Base-by-base conservation (phyloP, 2,329 filamentous ascomycete species). In the Ophiocordyceps camponoti-floridani region DNA sequence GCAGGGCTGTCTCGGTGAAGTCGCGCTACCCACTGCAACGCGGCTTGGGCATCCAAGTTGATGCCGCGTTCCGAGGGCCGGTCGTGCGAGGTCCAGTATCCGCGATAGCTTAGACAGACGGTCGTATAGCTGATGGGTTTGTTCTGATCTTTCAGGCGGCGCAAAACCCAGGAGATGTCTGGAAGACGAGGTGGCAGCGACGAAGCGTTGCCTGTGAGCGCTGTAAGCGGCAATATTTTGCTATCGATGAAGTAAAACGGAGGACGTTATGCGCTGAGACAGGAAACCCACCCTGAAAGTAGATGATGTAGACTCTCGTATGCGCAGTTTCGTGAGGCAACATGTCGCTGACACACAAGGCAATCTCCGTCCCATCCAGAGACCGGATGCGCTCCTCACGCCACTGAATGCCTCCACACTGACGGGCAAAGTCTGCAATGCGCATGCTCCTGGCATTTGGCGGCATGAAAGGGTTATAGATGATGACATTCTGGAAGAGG, bases 1-100 rank as follows among this genome's bases (percentile, higher is more conserved):
- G 43, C 50, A 18, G 43, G 26, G 37, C 48, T 38, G 42, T 50
- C 19, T 33, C 26, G 53, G 37, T 72, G 66, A 23, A 61, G 49
- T 16, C 69, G 54, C 4, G 65, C 63, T 23, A 82, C 68, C 79
- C 80, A 85, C 10, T 63, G 52, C 19, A 84, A 55, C 8, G 79
- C 73, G 1, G 82, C 80, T 46, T 72, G 65, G 1, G 79, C 73
- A 57, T 89, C 84, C 16, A 69, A 61, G 51, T 82, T 72, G 50
- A 89, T 81, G 2, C 83, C 84, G 35, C 60, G 62, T 55, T 88
- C 82, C 3, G 77, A 80, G 8, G 83, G 75, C 4, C 77, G 69
- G 16, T 85, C 84, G 30, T 73, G 69, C 2, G 82, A 88, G 11
- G 70, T 85, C 84, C 84, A 89, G 57, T 81, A 89, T 11, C 83